Percentiles rank a stretch among this genome's conserved stretches.
phyloP scores from a whole-genome alignment of 371 early-diverging fungal species.

The Mucor saturninus region DNA sequence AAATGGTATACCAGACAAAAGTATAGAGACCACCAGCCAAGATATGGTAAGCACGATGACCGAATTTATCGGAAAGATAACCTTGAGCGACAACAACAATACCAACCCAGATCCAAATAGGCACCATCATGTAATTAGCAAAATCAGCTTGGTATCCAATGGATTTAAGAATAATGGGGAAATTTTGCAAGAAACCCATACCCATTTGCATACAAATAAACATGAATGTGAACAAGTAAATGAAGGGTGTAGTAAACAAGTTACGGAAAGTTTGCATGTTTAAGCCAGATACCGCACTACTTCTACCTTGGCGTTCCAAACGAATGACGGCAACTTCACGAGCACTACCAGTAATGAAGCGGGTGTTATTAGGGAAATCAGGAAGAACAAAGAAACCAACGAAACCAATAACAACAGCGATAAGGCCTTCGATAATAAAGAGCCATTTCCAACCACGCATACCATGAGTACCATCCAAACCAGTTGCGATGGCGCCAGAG shows the following conservation, averaged over 20 bases:
- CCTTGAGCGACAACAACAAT: constrained; percentile 49
- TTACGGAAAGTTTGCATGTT: constrained; percentile 42
- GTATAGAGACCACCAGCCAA: constrained; percentile 41
- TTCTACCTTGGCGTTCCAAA: constrained; percentile 48
- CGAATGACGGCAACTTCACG: constrained; percentile 54
- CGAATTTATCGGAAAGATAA: constrained; percentile 37
- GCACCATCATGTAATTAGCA: constrained; percentile 52
- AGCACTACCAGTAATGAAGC: constrained; percentile 56
- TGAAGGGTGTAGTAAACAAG: constrained; percentile 43
- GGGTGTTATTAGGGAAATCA: constrained; percentile 57
- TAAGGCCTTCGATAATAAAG: constrained; percentile 61
- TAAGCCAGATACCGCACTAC: constrained; percentile 25
- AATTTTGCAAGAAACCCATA: constrained; percentile 50
- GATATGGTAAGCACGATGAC: constrained; percentile 47
- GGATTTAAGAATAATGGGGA: constrained; percentile 43
- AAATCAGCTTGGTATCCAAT: constrained; percentile 38
- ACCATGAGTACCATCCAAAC: constrained; percentile 48
- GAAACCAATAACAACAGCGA: constrained; percentile 51
- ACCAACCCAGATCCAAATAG: constrained; percentile 49
- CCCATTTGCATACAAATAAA: constrained; percentile 53
- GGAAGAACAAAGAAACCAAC: constrained; percentile 58
- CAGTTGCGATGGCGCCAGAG: constrained; percentile 43
- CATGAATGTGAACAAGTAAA: constrained; percentile 39
- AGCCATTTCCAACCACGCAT: constrained; percentile 68
- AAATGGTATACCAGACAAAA: constrained; percentile 54